These are phyloP conservation scores for Nephromyces sp. DNA, from an alignment of 169 alveolate species.

Conservation along the genomic window DNA sequence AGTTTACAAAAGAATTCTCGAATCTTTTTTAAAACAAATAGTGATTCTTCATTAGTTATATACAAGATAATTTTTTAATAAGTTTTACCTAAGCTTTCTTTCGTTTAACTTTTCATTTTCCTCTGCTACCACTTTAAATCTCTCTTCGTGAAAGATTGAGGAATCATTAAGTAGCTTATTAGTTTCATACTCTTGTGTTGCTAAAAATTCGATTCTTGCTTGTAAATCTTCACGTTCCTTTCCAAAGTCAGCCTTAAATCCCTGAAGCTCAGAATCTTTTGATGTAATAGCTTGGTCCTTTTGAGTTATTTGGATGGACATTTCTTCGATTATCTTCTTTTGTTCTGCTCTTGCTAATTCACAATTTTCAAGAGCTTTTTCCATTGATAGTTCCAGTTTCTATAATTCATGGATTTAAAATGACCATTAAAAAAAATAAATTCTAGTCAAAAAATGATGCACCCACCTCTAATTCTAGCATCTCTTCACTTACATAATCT, in stretches of 20 bases:
- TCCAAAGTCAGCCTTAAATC: not conserved
- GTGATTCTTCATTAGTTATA: not conserved
- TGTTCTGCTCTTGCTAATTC: not conserved
- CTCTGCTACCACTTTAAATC: not conserved
- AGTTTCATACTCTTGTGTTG: not conserved
- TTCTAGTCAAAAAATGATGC: not conserved
- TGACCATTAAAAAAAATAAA: no score
- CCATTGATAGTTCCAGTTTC: not conserved
- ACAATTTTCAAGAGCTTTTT: not conserved
- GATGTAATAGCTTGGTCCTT: not conserved
- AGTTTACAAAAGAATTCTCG: not conserved
- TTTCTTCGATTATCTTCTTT: not conserved
- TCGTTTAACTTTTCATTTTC: not conserved
- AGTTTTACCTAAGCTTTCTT: not conserved
- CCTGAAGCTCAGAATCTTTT: not conserved
- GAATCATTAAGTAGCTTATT: not conserved
- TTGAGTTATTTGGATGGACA: not conserved
- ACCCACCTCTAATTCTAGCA: not conserved
- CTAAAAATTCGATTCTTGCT: not conserved
- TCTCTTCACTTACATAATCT: not conserved
- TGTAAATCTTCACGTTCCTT: not conserved
- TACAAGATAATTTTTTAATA: not conserved
- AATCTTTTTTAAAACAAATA: not conserved
- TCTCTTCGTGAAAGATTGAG: not conserved
- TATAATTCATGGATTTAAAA: not conserved